Evolutionary conservation across 257 asterid genomes (phyloP).

Genomic region (Jasminum sambac): DNA sequence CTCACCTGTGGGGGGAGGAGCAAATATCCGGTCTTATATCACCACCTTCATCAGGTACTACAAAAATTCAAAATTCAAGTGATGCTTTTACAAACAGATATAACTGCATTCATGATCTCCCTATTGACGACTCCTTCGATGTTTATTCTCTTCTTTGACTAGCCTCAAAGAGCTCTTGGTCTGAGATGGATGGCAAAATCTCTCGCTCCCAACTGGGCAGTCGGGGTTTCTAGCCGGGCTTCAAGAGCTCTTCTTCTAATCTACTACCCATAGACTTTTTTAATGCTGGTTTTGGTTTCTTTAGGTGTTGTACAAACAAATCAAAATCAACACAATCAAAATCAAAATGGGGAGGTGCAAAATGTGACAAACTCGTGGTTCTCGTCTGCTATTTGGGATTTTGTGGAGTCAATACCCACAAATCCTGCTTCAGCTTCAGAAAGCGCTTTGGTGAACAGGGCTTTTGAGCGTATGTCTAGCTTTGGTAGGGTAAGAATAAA

Average conservation of each 20-base stretch:
- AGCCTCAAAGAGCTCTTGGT: slow-evolving; percentile 64
- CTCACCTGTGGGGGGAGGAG: slow-evolving; percentile 49
- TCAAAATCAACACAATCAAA: slow-evolving; percentile 42
- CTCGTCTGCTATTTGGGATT: slow-evolving; percentile 77
- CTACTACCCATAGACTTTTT: slow-evolving; percentile 37
- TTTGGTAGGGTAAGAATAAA: slow-evolving; percentile 67
- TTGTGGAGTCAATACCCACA: slow-evolving; percentile 97
- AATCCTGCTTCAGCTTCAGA: slow-evolving; percentile 98
- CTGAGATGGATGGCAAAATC: slow-evolving; percentile 97
- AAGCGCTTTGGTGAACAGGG: slow-evolving; percentile 69
- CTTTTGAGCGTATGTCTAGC: slow-evolving; percentile 90
- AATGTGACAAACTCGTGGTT: slow-evolving; percentile 76
- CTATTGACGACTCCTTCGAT: slow-evolving; percentile 15
- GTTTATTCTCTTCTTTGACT: slow-evolving; percentile 37
- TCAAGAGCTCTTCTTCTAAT: slow-evolving; percentile 66
- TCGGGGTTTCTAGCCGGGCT: slow-evolving; percentile 91
- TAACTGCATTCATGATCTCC: slow-evolving; percentile 24
- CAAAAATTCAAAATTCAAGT: slow-evolving; percentile 28
- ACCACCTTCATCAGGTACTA: slow-evolving; percentile 72
- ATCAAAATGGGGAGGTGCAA: slow-evolving; percentile 41
- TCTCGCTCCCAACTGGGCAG: slow-evolving; percentile 81
- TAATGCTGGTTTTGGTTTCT: slow-evolving; percentile 56
- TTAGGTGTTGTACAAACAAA: slow-evolving; percentile 62
- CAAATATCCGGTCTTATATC: slow-evolving; percentile 42
- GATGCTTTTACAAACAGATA: slow-evolving; percentile 38